phyloP scores from a whole-genome alignment of 2,329 filamentous ascomycete genomes.

The Tolypocladium ophioglossoides region DNA sequence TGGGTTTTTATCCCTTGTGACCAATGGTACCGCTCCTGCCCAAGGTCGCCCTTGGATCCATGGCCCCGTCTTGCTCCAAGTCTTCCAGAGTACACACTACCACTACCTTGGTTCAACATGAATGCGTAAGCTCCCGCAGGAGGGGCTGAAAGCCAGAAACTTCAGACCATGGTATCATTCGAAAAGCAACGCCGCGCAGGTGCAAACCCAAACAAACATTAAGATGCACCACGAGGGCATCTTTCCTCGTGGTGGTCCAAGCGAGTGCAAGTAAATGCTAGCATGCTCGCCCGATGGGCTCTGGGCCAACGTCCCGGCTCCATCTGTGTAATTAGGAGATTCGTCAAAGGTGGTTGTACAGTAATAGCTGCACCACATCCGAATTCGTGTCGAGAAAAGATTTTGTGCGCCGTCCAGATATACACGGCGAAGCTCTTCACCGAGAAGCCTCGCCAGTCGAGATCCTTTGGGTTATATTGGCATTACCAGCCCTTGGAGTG shows the following conservation, averaged over 20 bases:
- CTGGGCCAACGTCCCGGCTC: background rate
- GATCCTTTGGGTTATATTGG: slow-evolving; percentile 5
- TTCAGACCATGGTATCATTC: slow-evolving; percentile 20
- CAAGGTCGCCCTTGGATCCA: slow-evolving; percentile 14
- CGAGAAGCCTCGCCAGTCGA: slow-evolving; percentile 7
- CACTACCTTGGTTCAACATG: slow-evolving; percentile 5
- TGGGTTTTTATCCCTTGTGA: background rate
- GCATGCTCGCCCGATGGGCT: background rate
- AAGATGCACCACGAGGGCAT: slow-evolving; percentile 5
- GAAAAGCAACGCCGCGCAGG: slow-evolving; percentile 8
- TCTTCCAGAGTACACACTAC: slow-evolving; percentile 18
- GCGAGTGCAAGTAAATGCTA: background rate
- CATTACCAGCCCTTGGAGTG: slow-evolving; percentile 34
- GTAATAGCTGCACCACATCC: background rate
- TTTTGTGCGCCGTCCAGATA: slow-evolving; percentile 17
- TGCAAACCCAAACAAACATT: slow-evolving; percentile 9
- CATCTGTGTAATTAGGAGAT: slow-evolving; percentile 1
- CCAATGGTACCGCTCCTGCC: background rate
- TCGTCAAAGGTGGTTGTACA: background rate
- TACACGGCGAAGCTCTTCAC: slow-evolving; percentile 11
- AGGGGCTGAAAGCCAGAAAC: slow-evolving; percentile 4
- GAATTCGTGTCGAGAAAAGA: slow-evolving; percentile 6
- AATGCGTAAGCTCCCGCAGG: slow-evolving; percentile 3
- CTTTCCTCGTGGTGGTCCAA: slow-evolving; percentile 2
- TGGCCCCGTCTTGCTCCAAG: slow-evolving; percentile 7